Conservation (phyloP, 768 basidiomycete genomes). For the Lentinula guzmanii region DNA sequence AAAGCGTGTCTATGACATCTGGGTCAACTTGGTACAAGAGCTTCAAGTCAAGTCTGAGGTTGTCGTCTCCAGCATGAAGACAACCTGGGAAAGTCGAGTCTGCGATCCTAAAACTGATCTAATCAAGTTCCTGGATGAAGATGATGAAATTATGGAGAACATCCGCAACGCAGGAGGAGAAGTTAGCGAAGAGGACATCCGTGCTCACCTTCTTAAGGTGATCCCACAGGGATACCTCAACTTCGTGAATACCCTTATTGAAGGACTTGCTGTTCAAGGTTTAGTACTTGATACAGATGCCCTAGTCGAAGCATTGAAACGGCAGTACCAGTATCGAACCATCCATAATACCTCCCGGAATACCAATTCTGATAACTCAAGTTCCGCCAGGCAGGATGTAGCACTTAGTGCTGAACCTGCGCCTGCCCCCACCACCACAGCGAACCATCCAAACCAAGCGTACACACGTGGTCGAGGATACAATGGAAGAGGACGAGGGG, state of each 20-base stretch:
- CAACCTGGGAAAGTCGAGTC: neutral
- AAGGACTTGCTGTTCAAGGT: neutral
- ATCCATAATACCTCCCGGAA: neutral
- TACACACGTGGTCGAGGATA: neutral
- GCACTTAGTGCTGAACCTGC: neutral
- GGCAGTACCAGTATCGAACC: neutral
- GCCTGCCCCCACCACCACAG: neutral
- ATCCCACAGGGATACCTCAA: neutral
- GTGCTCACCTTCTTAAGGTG: neutral
- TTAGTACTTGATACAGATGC: neutral
- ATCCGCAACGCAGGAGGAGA: neutral
- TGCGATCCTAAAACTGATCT: neutral
- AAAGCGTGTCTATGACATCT: no score
- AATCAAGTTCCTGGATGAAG: neutral
- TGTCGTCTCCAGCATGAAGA: neutral
- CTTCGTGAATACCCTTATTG: neutral
- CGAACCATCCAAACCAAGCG: neutral
- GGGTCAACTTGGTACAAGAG: neutral
- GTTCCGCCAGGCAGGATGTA: neutral
- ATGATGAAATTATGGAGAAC: neutral
- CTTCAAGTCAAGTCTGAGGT: neutral
- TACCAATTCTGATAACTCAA: neutral
- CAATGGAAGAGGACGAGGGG: no score
- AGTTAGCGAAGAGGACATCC: neutral
- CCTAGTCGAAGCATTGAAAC: neutral